phyloP scores from a whole-genome alignment of 768 basidiomycete species.

The Tulasnella sp. region DNA sequence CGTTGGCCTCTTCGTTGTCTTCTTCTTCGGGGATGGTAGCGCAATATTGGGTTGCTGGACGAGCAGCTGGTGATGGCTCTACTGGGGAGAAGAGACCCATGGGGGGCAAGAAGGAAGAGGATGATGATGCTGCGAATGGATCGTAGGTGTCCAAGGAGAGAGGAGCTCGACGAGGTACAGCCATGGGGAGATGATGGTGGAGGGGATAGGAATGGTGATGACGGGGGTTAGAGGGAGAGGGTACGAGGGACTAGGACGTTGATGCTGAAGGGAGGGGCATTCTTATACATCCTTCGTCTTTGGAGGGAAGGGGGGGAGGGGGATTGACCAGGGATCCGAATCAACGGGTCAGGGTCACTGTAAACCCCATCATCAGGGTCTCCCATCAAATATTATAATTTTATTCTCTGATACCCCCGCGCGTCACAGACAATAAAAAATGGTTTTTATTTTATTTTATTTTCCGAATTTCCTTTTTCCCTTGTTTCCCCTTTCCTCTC shows the following conservation, averaged over 20 bases:
- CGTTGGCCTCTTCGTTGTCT: not conserved
- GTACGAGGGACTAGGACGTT: not conserved
- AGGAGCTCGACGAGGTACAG: not conserved
- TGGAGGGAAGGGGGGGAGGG: not conserved
- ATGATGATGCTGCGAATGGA: constrained; percentile 5
- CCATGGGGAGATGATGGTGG: not conserved
- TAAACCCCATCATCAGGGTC: not conserved
- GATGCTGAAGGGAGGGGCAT: not conserved
- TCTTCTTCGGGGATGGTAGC: constrained; percentile 11
- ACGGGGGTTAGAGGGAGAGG: not conserved
- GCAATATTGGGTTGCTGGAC: not conserved
- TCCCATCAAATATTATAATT: not conserved
- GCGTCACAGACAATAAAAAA: not conserved
- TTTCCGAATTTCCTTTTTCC: not conserved
- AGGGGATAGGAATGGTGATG: not conserved
- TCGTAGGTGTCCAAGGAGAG: constrained; percentile 2
- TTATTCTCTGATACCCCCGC: not conserved
- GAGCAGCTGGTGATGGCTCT: not conserved
- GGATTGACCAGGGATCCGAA: not conserved
- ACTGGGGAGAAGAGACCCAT: constrained; percentile 5
- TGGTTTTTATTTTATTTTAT: not conserved
- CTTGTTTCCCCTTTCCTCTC: not conserved
- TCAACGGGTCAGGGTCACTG: not conserved
- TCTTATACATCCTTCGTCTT: not conserved
- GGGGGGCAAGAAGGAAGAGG: constrained; percentile 5